Base-by-base conservation (phyloP, 148 eudicot species). In the Oxyria digyna region DNA sequence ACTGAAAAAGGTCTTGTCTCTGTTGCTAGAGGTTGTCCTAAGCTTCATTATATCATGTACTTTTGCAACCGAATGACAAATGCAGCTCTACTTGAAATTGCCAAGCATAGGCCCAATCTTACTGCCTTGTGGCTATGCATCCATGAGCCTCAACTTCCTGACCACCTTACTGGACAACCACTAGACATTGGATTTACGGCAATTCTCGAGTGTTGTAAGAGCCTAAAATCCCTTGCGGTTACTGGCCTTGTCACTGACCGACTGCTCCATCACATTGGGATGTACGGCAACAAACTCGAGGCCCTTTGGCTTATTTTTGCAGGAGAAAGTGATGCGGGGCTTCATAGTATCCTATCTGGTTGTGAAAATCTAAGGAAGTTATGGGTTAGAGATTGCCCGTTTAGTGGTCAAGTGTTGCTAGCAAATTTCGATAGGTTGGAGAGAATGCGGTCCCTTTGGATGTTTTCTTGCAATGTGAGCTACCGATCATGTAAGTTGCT, bases 391-490 rank as follows among this genome's bases (percentile, higher is more conserved):
- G 98, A 94, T 75, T 85, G 96, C 67, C 98, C 98, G 0, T 94
- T 94, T 70, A 87, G 97, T n/a, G 97, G 86, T 57, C 81, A 79
- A 74, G 98, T 96, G 40, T 78, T 94, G 17, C 66, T 88, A 78
- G 84, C 79, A 26, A 90, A 94, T 74, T 88, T 91, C 52, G 79
- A 80, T 8, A 94, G 87, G 88, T 73, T 89, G 80, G 90, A 87
- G 92, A 87, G 91, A 84, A 89, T 93, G 98, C 96, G 98, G 83
- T 93, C 96, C 92, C 96, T 93, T 93, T 93, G 98, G 98, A 93
- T 93, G 96, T 93, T 96, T 64, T 79, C 96, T 45, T 94, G 97
- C 82, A 81, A 71, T 0, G 91, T 94, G 62, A 90, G 89, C 79
- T 86, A 75, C 63, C 86, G 85, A 71, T 96, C 88, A 6, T 87